Conservation (phyloP, 768 basidiomycete genomes). For the Lepiota subincarnata region DNA sequence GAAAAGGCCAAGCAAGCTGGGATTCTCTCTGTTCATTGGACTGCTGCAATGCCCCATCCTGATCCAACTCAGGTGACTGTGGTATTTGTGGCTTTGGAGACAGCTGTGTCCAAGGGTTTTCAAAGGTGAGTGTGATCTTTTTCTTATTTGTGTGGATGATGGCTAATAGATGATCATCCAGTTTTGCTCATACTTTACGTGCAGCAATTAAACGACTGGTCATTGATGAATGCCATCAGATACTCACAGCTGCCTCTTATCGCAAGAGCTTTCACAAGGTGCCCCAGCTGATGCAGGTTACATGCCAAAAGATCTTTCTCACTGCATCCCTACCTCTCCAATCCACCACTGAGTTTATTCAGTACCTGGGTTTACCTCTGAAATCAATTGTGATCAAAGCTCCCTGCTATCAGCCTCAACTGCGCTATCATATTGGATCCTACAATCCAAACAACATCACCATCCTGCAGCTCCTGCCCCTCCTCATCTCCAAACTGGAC, state of each 20-base stretch:
- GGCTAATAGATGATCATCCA: neutral
- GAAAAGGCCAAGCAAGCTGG: slow-evolving; percentile 3
- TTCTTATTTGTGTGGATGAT: no score
- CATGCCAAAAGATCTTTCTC: slow-evolving; percentile 16
- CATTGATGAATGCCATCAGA: slow-evolving; percentile 20
- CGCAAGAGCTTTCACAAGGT: slow-evolving; percentile 6
- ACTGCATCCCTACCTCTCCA: slow-evolving; percentile 18
- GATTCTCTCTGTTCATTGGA: slow-evolving; percentile 7
- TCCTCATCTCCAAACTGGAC: neutral
- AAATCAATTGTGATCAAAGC: slow-evolving; percentile 12
- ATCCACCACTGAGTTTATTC: slow-evolving; percentile 3
- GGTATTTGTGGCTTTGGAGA: slow-evolving; percentile 19
- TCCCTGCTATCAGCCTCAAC: slow-evolving; percentile 12
- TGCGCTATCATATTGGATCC: slow-evolving; percentile 14
- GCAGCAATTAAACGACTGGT: slow-evolving; percentile 1
- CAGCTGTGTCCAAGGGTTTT: neutral
- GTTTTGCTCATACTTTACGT: slow-evolving; percentile 1
- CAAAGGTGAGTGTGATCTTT: neutral
- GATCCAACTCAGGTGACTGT: neutral
- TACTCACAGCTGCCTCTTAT: slow-evolving; percentile 1
- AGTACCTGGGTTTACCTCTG: neutral
- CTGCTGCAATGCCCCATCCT: neutral
- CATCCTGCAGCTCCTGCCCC: neutral
- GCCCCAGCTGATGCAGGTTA: neutral
- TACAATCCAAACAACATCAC: neutral